phyloP scores from a whole-genome alignment of 306 rosid genomes.

The Styphnolobium japonicum region DNA sequence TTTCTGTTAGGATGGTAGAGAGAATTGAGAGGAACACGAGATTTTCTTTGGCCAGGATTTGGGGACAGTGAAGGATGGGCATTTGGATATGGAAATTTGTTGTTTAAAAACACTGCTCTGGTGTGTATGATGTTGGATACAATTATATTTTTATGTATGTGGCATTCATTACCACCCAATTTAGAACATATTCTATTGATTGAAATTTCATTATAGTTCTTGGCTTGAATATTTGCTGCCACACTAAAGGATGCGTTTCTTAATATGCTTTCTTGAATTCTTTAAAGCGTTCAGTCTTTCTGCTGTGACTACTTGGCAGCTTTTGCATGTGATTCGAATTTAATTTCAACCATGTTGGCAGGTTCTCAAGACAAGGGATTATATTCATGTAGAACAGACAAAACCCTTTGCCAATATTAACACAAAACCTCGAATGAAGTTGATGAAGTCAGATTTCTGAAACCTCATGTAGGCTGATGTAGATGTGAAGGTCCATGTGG shows the following conservation, averaged over 20 bases:
- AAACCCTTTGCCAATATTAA: slow-evolving; percentile 64
- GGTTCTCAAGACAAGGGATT: slow-evolving; percentile 98
- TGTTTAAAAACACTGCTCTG: background rate
- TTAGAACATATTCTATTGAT: background rate
- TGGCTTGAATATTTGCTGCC: background rate
- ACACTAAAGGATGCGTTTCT: background rate
- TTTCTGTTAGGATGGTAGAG: no score
- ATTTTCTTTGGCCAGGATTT: no score
- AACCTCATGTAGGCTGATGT: slow-evolving; percentile 54
- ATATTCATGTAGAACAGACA: slow-evolving; percentile 81
- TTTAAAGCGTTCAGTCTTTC: background rate
- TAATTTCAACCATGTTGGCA: slow-evolving; percentile 36
- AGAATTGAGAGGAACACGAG: no score
- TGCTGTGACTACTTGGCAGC: background rate
- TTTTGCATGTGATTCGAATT: background rate
- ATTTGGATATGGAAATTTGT: no score
- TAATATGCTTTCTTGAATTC: background rate
- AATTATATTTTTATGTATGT: background rate
- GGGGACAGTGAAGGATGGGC: background rate
- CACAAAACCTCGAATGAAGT: slow-evolving; percentile 74
- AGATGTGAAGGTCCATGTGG: slow-evolving; percentile 42
- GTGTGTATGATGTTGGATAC: background rate
- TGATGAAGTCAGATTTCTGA: slow-evolving; percentile 88
- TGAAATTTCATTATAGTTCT: background rate
- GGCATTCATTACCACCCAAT: background rate